Evolutionary conservation across 768 basidiomycete genomes (phyloP), one percentile per base, ranked within the genome.

Genomic region (Leccinum uliginosum): DNA sequence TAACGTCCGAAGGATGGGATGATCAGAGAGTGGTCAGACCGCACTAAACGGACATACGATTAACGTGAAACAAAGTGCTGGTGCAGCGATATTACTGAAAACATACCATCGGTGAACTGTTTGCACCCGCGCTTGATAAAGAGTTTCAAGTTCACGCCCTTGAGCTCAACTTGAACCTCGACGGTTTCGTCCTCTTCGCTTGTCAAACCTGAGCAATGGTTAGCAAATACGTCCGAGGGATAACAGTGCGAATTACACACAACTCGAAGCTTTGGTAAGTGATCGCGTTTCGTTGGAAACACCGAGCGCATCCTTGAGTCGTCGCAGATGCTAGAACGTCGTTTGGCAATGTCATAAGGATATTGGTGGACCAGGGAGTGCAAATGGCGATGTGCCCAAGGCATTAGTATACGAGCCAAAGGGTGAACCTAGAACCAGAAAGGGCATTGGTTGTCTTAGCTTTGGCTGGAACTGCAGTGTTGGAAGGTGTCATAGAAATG

Each of bases 171-270:
- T 24, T 24, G 24, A 48, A 79, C 65, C 59, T 75, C 68, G 11
- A 82, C 74, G 10, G 76, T 73, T 67, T 89, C 86, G 50, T 81
- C 76, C 65, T 89, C 86, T 63, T 89, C 86, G 10, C 86, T 86
- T 1, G 85, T 87, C 32, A 77, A 26, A 62, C 32, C 69, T 72
- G 29, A 45, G 29, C n/a, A 7, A 15, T 15, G 6, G 21, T 63
- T 8, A 64, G 58, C 21, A 53, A 29, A 40, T 14, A 19, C 23
- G 17, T 26, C 27, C 32, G 15, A n/a, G 56, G 10, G 6, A 11
- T 21, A 1, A 34, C 27, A 43, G 6, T 15, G n/a, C 32, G 0
- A 21, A 50, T 6, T 11, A 57, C 69, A 56, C 26, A 71, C 69
- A 47, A n/a, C 44, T 29, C 29, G 9, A 29, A 29, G 29, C 29